These are phyloP conservation scores for Lenzites betulinus DNA, from an alignment of 768 basidiomycete genomes.

Conservation along the genomic window DNA sequence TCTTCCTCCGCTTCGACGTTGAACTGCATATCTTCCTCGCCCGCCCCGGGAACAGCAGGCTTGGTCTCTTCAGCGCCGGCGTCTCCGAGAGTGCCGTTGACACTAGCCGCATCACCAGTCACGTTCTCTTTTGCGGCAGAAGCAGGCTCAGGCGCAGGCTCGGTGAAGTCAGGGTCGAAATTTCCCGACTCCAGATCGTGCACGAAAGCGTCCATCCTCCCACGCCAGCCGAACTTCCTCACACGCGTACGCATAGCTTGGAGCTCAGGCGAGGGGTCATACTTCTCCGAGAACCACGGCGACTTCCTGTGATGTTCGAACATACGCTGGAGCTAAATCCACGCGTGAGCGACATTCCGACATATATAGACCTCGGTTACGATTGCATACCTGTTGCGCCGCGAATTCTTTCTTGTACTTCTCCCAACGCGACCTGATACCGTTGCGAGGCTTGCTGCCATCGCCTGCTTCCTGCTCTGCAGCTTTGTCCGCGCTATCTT, in stretches of 20 bases:
- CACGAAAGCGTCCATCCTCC: constrained; percentile 70
- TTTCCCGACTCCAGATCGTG: constrained; percentile 82
- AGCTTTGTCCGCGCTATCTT: constrained; percentile 82
- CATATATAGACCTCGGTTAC: background rate
- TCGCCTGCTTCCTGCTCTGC: constrained; percentile 84
- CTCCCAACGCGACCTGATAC: constrained; percentile 84
- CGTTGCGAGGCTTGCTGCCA: constrained; percentile 80
- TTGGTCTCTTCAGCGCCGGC: constrained; percentile 56
- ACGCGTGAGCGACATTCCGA: constrained; percentile 1
- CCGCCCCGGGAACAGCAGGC: constrained; percentile 29
- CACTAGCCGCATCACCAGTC: constrained; percentile 44
- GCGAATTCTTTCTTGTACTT: constrained; percentile 93
- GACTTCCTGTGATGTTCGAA: constrained; percentile 94
- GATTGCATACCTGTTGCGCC: constrained; percentile 75
- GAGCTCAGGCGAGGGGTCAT: constrained; percentile 77
- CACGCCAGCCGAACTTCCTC: constrained; percentile 84
- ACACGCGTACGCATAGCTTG: constrained; percentile 74
- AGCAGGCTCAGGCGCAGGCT: constrained; percentile 51
- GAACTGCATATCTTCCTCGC: constrained; percentile 75
- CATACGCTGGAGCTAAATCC: constrained; percentile 86
- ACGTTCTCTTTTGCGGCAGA: constrained; percentile 56
- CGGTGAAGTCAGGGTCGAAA: constrained; percentile 76
- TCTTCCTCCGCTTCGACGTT: constrained; percentile 75
- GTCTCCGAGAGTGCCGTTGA: constrained; percentile 35
- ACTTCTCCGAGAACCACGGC: constrained; percentile 97